Percentiles rank a stretch among this genome's conserved stretches.
Evolutionary conservation across 2,329 filamentous ascomycete species (phyloP).

Genomic region (Xylaria sp.): DNA sequence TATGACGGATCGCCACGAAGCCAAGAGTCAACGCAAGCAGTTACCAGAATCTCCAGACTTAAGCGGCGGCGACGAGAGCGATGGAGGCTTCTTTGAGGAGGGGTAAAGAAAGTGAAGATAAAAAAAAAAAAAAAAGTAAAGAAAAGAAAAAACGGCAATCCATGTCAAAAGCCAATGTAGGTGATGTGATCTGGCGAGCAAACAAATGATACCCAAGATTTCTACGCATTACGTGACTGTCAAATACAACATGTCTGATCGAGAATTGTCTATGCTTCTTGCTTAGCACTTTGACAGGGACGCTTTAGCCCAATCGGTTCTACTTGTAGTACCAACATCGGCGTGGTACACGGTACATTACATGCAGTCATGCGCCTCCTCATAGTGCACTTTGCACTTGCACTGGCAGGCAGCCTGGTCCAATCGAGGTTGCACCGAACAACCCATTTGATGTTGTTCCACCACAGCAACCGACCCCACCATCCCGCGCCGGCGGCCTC

Average conservation of each 20-base stretch:
- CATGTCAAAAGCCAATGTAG: slow-evolving; percentile 15
- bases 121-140: neutral
- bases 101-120: slow-evolving; percentile 13
- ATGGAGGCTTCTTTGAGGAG: slow-evolving; percentile 67
- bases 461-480: slow-evolving; percentile 18
- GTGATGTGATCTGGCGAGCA: slow-evolving; percentile 7
- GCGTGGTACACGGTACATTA: no score
- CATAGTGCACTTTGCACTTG: slow-evolving; percentile 8
- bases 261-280: no score
- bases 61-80: slow-evolving; percentile 58
- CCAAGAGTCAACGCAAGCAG: slow-evolving; percentile 51
- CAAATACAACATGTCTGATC: neutral
- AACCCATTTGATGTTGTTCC: neutral
- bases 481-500: neutral
- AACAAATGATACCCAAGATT: slow-evolving; percentile 40
- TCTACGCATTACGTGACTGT: neutral
- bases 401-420: neutral
- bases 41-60: slow-evolving; percentile 47
- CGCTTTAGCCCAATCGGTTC: neutral
- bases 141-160: neutral
- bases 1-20: slow-evolving; percentile 35
- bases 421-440: neutral
- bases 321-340: neutral
- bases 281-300: no score
- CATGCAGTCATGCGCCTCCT: neutral